A percentile compares a stretch with the other conserved stretches of the same genome.
phyloP scores from a whole-genome alignment of 1,139 yeast genomes.

The Sugiyamaella neomexicana region DNA sequence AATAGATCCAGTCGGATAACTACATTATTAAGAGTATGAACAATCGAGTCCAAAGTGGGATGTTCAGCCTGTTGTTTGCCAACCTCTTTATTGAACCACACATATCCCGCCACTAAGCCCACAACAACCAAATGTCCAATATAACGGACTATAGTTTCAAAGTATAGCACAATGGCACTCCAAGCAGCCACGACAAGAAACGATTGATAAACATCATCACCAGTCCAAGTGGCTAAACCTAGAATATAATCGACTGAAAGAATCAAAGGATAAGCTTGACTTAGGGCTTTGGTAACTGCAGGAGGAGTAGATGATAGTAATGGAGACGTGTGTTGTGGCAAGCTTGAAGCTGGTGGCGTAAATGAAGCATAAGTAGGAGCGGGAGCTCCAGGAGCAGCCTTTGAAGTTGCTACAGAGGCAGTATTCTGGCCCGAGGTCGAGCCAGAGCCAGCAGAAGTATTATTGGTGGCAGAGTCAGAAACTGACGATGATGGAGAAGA shows the following conservation, averaged over 20 bases:
- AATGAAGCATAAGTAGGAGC: slow-evolving; percentile 37
- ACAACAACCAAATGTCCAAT: slow-evolving; percentile 79
- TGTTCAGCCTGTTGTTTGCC: slow-evolving; percentile 55
- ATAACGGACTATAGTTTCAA: slow-evolving; percentile 70
- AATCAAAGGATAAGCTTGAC: slow-evolving; percentile 80
- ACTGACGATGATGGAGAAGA: slow-evolving; percentile 23
- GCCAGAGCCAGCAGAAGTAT: slow-evolving; percentile 9
- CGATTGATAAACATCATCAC: slow-evolving; percentile 78
- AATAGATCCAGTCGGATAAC: slow-evolving; percentile 75
- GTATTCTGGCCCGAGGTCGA: slow-evolving; percentile 3
- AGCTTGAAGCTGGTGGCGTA: slow-evolving; percentile 36
- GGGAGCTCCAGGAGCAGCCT: slow-evolving; percentile 6
- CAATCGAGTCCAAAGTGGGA: slow-evolving; percentile 86
- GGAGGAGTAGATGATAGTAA: slow-evolving; percentile 69
- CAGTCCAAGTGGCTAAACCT: slow-evolving; percentile 87
- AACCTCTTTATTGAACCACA: slow-evolving; percentile 45
- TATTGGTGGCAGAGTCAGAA: slow-evolving; percentile 7
- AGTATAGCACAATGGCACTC: slow-evolving; percentile 65
- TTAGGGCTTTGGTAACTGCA: slow-evolving; percentile 77
- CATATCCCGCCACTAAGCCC: slow-evolving; percentile 63
- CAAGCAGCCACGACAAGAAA: slow-evolving; percentile 59
- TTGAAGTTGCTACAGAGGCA: slow-evolving; percentile 7
- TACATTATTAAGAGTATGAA: slow-evolving; percentile 75
- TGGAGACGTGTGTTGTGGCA: slow-evolving; percentile 44
- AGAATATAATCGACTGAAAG: slow-evolving; percentile 67